Evolutionary conservation across 2,329 filamentous ascomycete species (phyloP).

Genomic region (Aspergillus uvarum): DNA sequence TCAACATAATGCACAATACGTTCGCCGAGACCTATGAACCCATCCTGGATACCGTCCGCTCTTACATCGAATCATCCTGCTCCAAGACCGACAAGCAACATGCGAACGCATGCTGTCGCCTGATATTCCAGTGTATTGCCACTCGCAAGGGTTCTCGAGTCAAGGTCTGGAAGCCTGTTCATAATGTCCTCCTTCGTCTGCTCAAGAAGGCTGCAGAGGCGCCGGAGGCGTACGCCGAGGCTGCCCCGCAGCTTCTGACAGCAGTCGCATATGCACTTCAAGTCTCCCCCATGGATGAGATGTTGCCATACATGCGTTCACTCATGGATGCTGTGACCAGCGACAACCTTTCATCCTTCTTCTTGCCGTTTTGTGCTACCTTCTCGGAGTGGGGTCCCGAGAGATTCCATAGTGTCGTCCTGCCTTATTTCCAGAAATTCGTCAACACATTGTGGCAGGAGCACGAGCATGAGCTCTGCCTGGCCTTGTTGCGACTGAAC

Average conservation of each 20-base stretch:
- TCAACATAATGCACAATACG: constrained; percentile 80
- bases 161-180: constrained; percentile 66
- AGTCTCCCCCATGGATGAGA: constrained; percentile 72
- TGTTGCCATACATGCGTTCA: constrained; percentile 68
- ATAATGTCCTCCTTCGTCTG: constrained; percentile 57
- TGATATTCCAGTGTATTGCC: constrained; percentile 63
- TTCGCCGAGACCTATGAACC: constrained; percentile 70
- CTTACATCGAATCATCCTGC: constrained; percentile 43
- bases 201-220: constrained; percentile 44
- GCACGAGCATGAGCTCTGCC: constrained; percentile 68
- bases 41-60: constrained; percentile 62
- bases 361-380: constrained; percentile 81
- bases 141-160: constrained; percentile 81
- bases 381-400: constrained; percentile 71
- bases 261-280: constrained; percentile 66
- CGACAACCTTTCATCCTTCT: constrained; percentile 67
- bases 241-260: constrained; percentile 43
- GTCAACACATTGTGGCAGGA: constrained; percentile 69
- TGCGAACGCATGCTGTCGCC: constrained; percentile 40
- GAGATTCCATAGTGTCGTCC: constrained; percentile 75
- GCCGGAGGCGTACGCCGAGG: constrained; percentile 25
- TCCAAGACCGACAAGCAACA: constrained; percentile 41
- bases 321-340: constrained; percentile 66
- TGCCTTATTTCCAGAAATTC: constrained; percentile 82
- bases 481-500: constrained; percentile 64